Evolutionary conservation across 257 asterid genomes (phyloP).

Genomic region (Solanum habrochaites): DNA sequence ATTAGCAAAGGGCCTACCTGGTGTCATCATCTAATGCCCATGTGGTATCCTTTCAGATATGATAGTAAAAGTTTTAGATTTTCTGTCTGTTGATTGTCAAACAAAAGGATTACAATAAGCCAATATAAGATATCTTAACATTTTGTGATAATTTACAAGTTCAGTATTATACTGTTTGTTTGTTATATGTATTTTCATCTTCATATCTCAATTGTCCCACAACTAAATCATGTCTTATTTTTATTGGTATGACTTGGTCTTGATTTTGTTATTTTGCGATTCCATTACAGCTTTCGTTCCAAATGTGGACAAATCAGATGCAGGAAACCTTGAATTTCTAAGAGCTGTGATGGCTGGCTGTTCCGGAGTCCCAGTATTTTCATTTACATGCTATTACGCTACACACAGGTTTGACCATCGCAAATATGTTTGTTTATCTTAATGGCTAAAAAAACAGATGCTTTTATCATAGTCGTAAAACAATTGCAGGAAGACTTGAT

Average conservation of each 20-base stretch:
- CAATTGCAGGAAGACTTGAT: not conserved
- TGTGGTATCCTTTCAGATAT: not conserved
- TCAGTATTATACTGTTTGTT: not conserved
- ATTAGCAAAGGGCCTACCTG: not conserved
- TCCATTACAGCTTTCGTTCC: slow-evolving; percentile 78
- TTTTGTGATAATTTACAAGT: not conserved
- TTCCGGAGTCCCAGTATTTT: slow-evolving; percentile 90
- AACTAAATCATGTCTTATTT: not conserved
- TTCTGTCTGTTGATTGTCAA: not conserved
- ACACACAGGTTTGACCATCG: slow-evolving; percentile 44
- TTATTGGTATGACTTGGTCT: not conserved
- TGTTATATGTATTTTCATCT: not conserved
- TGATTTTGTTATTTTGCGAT: not conserved
- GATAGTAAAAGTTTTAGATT: not conserved
- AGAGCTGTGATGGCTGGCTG: no score
- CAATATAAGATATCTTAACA: not conserved
- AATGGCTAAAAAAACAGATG: not conserved
- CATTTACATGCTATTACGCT: slow-evolving; percentile 64
- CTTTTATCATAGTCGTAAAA: not conserved
- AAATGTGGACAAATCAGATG: slow-evolving; percentile 97
- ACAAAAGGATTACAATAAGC: not conserved
- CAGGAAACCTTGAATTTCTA: slow-evolving; percentile 75
- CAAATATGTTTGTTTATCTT: not conserved
- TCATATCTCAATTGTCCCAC: not conserved
- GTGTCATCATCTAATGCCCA: not conserved